Base-by-base conservation (phyloP, 768 basidiomycete species). In the Rubroboletus satanas region DNA sequence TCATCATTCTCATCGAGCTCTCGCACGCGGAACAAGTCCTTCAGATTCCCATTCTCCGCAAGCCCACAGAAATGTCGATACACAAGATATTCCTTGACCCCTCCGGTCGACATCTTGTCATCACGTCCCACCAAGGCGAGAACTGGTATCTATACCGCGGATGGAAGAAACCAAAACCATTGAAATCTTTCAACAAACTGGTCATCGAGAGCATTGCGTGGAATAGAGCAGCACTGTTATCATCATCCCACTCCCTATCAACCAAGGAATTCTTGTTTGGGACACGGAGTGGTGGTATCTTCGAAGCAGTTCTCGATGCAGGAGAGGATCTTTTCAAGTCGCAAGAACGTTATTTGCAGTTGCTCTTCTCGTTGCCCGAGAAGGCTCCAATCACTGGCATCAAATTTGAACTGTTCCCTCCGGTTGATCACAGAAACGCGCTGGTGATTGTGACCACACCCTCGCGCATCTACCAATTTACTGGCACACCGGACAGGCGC, bases 271-370 rank as follows among this genome's bases (percentile, higher is more conserved):
- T 97, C 60, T 75, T 98, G 12, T 83, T 99, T 55, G 96, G 95
- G 17, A 86, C 86, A 2, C 76, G 87, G 57, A 89, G 85, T 55
- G 96, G 96, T 7, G 82, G 81, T 21, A 86, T 99, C 21, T 92
- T 91, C 57, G 94, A 97, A 62, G 88, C 90, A 5, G 79, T 94
- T 9, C 76, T 97, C 8, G 94, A 98, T 65, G 90, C 91, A 6
- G 87, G 90, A 60, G 91, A 96, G 68, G 87, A 95, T 69, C 85
- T 94, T 65, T 90, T 93, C 80, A 94, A 93, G 73, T 88, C 91
- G 5, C 85, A 87, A 55, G 91, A 93, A 66, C 79, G 91, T 52
- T 85, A 90, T 66, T 68, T 90, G 23, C 87, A 88, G 61, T 62
- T 82, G 12, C 81, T 93, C 12, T 91, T 86, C 68, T 79, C 86